These are phyloP conservation scores for Cercospora sp. DNA, from an alignment of 2,329 filamentous ascomycete genomes.

Conservation along the genomic window DNA sequence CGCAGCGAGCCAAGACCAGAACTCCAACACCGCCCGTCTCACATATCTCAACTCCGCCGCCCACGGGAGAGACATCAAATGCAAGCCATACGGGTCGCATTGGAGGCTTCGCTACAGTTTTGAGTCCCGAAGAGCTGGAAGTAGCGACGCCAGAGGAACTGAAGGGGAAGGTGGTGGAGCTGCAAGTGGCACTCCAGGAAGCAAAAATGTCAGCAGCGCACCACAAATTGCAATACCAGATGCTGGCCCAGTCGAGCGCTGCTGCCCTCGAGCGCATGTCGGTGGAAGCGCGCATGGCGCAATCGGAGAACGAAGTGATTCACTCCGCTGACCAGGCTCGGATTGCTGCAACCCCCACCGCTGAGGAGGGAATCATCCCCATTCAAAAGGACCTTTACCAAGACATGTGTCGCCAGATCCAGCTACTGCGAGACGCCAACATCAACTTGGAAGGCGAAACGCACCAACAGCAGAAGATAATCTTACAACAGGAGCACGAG, in stretches of 20 bases:
- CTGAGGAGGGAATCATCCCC: slow-evolving; percentile 44
- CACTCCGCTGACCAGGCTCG: slow-evolving; percentile 69
- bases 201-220: slow-evolving; percentile 83
- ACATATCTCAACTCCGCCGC: slow-evolving; percentile 53
- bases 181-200: slow-evolving; percentile 59
- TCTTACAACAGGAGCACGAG: slow-evolving; percentile 75
- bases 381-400: slow-evolving; percentile 56
- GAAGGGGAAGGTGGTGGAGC: slow-evolving; percentile 53
- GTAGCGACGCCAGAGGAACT: slow-evolving; percentile 55
- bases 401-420: slow-evolving; percentile 53
- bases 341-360: slow-evolving; percentile 54
- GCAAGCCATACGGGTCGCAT: slow-evolving; percentile 22
- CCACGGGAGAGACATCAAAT: slow-evolving; percentile 37
- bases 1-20: slow-evolving; percentile 40
- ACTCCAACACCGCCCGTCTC: slow-evolving; percentile 55
- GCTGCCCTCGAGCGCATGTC: slow-evolving; percentile 83
- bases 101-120: slow-evolving; percentile 32
- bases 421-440: slow-evolving; percentile 67
- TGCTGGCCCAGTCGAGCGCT: slow-evolving; percentile 79
- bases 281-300: slow-evolving; percentile 90
- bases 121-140: slow-evolving; percentile 54
- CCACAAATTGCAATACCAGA: slow-evolving; percentile 84
- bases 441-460: slow-evolving; percentile 64
- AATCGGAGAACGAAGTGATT: slow-evolving; percentile 81
- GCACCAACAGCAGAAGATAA: slow-evolving; percentile 72